A percentile compares a stretch with the other conserved stretches of the same genome.
These are phyloP conservation scores for Fusarium pilosicola DNA, from an alignment of 2,329 filamentous ascomycete genomes.

Conservation along the genomic window DNA sequence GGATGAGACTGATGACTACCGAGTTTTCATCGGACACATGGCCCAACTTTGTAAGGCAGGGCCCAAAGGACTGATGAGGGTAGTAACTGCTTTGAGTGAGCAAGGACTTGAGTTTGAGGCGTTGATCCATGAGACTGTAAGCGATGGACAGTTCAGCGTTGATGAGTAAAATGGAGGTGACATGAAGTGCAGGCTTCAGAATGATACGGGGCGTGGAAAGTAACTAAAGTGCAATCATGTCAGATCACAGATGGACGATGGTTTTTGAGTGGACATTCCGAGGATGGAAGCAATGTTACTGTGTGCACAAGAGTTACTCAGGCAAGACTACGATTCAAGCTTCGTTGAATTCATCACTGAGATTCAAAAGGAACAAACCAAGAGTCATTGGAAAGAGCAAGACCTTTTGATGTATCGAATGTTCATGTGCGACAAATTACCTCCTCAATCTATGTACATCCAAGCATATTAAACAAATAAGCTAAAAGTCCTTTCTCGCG, in stretches of 20 bases:
- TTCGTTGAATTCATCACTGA: neutral
- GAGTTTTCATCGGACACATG: neutral
- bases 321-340: neutral
- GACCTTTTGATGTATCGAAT: neutral
- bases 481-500: constrained; percentile 4
- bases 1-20: neutral
- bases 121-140: neutral
- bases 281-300: neutral
- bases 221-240: neutral
- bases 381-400: no score
- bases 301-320: no score
- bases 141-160: neutral
- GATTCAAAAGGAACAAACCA: no score
- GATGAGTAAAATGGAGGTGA: neutral
- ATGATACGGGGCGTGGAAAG: neutral
- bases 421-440: neutral
- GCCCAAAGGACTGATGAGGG: neutral
- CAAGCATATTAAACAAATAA: constrained; percentile 28
- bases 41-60: neutral
- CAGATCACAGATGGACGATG: neutral
- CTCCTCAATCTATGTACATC: neutral
- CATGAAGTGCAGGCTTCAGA: neutral
- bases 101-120: neutral
- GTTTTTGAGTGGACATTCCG: accelerated
- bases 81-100: neutral